Conservation (phyloP, 306 rosid genomes). For the Malus asiatica region DNA sequence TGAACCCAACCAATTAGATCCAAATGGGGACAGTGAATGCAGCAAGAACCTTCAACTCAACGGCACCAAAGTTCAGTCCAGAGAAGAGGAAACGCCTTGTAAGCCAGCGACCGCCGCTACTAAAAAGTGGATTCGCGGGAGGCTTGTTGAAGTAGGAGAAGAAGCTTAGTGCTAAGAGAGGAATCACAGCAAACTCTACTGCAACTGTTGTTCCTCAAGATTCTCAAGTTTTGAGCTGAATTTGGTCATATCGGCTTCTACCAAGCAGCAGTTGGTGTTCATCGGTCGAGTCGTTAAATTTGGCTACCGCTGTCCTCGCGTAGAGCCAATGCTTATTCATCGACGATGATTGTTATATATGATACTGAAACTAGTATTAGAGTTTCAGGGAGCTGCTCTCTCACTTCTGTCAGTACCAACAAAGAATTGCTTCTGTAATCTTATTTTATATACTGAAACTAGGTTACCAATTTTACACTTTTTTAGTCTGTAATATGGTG, state of each 20-base stretch:
- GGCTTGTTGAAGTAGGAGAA: constrained; percentile 64
- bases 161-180: constrained; percentile 26
- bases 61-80: constrained; percentile 28
- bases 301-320: constrained; percentile 3
- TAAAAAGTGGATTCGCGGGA: constrained; percentile 85
- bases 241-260: background rate
- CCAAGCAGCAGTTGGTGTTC: background rate
- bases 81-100: constrained; percentile 27
- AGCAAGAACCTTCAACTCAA: constrained; percentile 25
- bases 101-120: constrained; percentile 28
- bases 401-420: background rate
- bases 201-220: background rate
- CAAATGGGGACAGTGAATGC: constrained; percentile 21
- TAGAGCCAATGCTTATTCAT: constrained; percentile 7
- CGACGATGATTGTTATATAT: background rate
- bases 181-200: background rate
- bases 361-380: background rate
- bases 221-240: background rate
- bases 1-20: constrained; percentile 16
- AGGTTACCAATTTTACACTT: background rate
- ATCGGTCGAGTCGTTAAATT: background rate
- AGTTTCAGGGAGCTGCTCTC: background rate
- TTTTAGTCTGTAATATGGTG: background rate
- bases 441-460: background rate
- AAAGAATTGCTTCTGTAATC: background rate